Percentiles rank a stretch among this genome's conserved stretches.
Conservation (phyloP, 768 basidiomycete species). For the Cystofilobasidium bisporidii region DNA sequence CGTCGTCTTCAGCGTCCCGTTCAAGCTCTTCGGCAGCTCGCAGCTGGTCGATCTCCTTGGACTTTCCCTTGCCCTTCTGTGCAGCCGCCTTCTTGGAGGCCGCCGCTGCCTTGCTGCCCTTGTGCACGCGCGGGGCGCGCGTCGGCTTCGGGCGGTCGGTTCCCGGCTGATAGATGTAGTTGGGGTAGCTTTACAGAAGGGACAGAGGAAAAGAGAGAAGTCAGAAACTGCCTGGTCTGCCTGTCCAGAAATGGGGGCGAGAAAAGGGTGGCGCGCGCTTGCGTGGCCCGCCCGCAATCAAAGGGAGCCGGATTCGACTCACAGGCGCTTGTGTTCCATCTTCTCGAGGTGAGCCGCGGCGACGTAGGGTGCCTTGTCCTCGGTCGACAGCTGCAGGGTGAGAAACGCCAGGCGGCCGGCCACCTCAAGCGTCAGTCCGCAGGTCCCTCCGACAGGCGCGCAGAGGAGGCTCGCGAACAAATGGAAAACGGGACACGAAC, state of each 20-base stretch:
- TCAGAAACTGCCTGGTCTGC: too few species aligned
- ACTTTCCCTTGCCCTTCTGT: not conserved
- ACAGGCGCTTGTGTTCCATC: slow-evolving; percentile 39
- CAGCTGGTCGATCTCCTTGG: not conserved
- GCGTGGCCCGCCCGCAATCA: not conserved
- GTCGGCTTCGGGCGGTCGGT: not conserved
- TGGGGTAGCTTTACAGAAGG: slow-evolving; percentile 34
- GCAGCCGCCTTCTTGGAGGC: not conserved
- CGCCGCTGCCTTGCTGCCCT: slow-evolving; percentile 9
- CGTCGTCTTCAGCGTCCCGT: not conserved
- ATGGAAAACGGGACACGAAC: not conserved
- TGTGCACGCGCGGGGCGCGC: not conserved
- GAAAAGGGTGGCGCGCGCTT: too few species aligned
- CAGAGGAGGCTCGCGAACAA: too few species aligned
- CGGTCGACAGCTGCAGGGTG: slow-evolving; percentile 32
- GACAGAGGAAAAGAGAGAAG: not conserved
- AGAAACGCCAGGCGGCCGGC: slow-evolving; percentile 2
- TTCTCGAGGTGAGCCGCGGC: slow-evolving; percentile 38
- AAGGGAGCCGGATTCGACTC: slow-evolving; percentile 1
- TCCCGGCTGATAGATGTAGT: slow-evolving; percentile 39
- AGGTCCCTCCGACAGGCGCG: too few species aligned
- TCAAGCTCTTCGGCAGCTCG: not conserved
- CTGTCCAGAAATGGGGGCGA: too few species aligned
- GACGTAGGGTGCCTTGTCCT: slow-evolving; percentile 38
- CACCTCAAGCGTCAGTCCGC: not conserved